Percentiles rank a stretch among this genome's conserved stretches.
These are phyloP conservation scores for Lactifluus pinguis DNA, from an alignment of 768 basidiomycete genomes.

Conservation along the genomic window DNA sequence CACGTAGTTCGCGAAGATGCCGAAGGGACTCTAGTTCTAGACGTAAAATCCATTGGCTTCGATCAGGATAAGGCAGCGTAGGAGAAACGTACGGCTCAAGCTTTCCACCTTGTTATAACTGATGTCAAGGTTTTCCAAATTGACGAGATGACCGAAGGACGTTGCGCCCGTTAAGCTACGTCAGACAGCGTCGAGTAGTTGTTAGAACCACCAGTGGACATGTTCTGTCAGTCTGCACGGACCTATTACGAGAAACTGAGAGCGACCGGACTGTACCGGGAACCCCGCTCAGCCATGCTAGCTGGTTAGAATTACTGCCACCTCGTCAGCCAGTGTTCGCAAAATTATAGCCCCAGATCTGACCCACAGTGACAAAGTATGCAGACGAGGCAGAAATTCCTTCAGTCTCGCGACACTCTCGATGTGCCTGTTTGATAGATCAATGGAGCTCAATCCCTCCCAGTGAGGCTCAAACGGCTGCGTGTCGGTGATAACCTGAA, in stretches of 20 bases:
- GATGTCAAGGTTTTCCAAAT: slow-evolving; percentile 85
- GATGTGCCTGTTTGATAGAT: slow-evolving; percentile 61
- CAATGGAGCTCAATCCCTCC: slow-evolving; percentile 70
- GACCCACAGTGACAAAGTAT: slow-evolving; percentile 67
- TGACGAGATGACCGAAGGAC: slow-evolving; percentile 78
- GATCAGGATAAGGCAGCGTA: slow-evolving; percentile 15
- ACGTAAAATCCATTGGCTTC: slow-evolving; percentile 17
- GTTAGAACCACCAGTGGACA: not conserved
- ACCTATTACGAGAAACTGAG: slow-evolving; percentile 72
- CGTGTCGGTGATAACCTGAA: slow-evolving; percentile 88
- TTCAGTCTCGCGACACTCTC: slow-evolving; percentile 81
- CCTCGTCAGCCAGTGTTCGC: not conserved
- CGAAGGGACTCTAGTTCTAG: slow-evolving; percentile 77
- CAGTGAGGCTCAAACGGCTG: slow-evolving; percentile 93
- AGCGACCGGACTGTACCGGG: slow-evolving; percentile 65
- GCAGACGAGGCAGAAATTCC: slow-evolving; percentile 82
- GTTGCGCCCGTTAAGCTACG: slow-evolving; percentile 74
- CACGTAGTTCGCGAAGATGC: slow-evolving; percentile 80
- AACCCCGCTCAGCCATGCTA: slow-evolving; percentile 75
- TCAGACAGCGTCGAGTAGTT: slow-evolving; percentile 12
- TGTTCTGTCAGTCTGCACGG: slow-evolving; percentile 23
- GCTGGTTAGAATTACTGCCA: slow-evolving; percentile 58
- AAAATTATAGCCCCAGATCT: not conserved
- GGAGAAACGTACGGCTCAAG: slow-evolving; percentile 49
- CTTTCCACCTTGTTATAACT: slow-evolving; percentile 86